Conservation (phyloP, 2,329 filamentous ascomycete genomes). For the Xylaria sp. region DNA sequence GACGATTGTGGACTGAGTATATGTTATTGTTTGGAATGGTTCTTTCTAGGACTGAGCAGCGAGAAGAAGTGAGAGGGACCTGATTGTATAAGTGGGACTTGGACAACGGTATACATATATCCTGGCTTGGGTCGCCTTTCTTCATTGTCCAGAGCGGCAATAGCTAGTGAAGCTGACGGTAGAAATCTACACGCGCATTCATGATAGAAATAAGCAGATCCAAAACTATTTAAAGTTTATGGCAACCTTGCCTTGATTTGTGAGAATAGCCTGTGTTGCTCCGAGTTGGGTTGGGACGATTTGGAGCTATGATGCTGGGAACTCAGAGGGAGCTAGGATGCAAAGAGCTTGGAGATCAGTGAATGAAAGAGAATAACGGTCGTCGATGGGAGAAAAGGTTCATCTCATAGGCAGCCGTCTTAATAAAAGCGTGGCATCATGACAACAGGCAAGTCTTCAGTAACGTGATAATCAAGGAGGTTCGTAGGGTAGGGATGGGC, state of each 20-base stretch:
- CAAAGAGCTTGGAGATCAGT: too few relatives aligned
- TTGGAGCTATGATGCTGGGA: slow-evolving; percentile 57
- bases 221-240: slow-evolving; percentile 72
- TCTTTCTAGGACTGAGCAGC: neutral
- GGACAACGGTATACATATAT: neutral
- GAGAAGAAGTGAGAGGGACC: neutral
- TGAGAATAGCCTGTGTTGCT: slow-evolving; percentile 65
- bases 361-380: too few relatives aligned
- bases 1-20: neutral
- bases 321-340: too few relatives aligned
- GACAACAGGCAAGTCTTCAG: too few relatives aligned
- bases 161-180: slow-evolving; percentile 78
- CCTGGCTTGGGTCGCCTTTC: too few relatives aligned
- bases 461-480: too few relatives aligned
- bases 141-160: too few relatives aligned
- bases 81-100: neutral
- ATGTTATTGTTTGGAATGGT: neutral
- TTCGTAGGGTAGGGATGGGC: too few relatives aligned
- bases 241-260: slow-evolving; percentile 62
- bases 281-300: slow-evolving; percentile 74
- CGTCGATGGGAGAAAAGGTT: too few relatives aligned
- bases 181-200: slow-evolving; percentile 89
- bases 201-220: slow-evolving; percentile 81
- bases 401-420: too few relatives aligned
- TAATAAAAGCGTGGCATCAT: too few relatives aligned